phyloP scores from a whole-genome alignment of 2,329 filamentous ascomycete genomes.

The Passalora sequoiae region DNA sequence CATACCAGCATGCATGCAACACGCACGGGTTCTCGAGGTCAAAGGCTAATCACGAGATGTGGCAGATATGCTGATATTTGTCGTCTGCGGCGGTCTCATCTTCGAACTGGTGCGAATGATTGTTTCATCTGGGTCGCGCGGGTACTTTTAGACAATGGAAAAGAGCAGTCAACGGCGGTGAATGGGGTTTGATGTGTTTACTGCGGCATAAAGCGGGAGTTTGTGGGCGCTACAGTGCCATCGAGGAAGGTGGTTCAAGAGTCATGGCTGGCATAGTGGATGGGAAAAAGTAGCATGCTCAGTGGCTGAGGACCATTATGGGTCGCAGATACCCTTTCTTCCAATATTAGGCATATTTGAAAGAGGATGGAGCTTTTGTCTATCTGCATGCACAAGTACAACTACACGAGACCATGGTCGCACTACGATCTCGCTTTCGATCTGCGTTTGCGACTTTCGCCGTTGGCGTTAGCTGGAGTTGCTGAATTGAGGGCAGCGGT shows the following conservation, averaged over 20 bases:
- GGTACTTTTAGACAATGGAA: conserved; percentile 6
- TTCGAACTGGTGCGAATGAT: conserved; percentile 53
- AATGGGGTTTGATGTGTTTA: too few species aligned
- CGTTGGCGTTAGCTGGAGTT: conserved; percentile 42
- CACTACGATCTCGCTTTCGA: conserved; percentile 26
- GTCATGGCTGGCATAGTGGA: too few species aligned
- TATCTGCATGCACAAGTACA: too few species aligned
- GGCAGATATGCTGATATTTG: conserved; percentile 57
- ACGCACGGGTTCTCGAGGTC: too few species aligned
- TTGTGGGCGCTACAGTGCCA: background rate
- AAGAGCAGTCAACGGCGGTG: background rate
- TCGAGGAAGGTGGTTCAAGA: too few species aligned
- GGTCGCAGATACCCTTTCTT: conserved; percentile 3
- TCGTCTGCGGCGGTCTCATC: conserved; percentile 56
- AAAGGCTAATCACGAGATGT: background rate
- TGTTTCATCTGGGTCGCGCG: too few species aligned
- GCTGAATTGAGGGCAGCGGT: conserved; percentile 38
- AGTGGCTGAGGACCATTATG: too few species aligned
- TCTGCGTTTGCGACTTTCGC: conserved; percentile 40
- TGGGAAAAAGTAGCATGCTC: too few species aligned
- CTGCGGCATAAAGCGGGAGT: background rate
- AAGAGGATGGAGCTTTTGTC: too few species aligned
- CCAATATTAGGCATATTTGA: background rate
- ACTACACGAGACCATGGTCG: too few species aligned
- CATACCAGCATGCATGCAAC: too few species aligned